These are phyloP conservation scores for Tolypocladium pustulatum DNA, from an alignment of 2,329 filamentous ascomycete genomes.

Conservation along the genomic window DNA sequence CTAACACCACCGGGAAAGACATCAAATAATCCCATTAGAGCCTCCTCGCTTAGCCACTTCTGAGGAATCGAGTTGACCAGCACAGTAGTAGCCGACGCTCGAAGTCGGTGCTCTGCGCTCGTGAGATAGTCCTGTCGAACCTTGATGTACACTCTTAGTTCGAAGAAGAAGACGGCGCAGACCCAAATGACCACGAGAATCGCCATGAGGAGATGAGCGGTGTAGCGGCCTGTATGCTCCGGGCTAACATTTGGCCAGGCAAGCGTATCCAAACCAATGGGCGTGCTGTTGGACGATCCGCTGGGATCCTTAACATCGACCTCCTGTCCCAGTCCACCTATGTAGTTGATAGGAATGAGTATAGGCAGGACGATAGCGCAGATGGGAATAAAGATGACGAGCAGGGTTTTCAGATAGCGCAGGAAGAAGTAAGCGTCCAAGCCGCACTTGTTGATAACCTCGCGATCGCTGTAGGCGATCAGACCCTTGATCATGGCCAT, in stretches of 20 bases:
- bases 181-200: slow-evolving; percentile 72
- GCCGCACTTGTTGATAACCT: slow-evolving; percentile 90
- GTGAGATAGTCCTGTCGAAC: slow-evolving; percentile 91
- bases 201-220: slow-evolving; percentile 75
- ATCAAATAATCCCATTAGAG: slow-evolving; percentile 76
- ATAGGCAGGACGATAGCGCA: slow-evolving; percentile 71
- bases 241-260: slow-evolving; percentile 79
- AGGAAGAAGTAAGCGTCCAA: slow-evolving; percentile 97
- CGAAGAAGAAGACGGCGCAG: slow-evolving; percentile 76
- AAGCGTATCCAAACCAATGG: slow-evolving; percentile 65
- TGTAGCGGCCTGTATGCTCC: slow-evolving; percentile 58
- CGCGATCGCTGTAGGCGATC: slow-evolving; percentile 59
- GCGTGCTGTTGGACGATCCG: slow-evolving; percentile 12
- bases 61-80: slow-evolving; percentile 81
- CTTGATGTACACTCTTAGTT: slow-evolving; percentile 80
- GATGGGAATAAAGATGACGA: slow-evolving; percentile 87
- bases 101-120: slow-evolving; percentile 84
- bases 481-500: slow-evolving; percentile 46
- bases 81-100: slow-evolving; percentile 91
- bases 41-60: slow-evolving; percentile 82
- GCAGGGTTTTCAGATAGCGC: slow-evolving; percentile 65
- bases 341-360: slow-evolving; percentile 72
- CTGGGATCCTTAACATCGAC: slow-evolving; percentile 28
- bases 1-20: slow-evolving; percentile 91
- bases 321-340: slow-evolving; percentile 56